Base-by-base conservation (phyloP, 495 filamentous ascomycete genomes). In the Rostrohypoxylon terebratum region DNA sequence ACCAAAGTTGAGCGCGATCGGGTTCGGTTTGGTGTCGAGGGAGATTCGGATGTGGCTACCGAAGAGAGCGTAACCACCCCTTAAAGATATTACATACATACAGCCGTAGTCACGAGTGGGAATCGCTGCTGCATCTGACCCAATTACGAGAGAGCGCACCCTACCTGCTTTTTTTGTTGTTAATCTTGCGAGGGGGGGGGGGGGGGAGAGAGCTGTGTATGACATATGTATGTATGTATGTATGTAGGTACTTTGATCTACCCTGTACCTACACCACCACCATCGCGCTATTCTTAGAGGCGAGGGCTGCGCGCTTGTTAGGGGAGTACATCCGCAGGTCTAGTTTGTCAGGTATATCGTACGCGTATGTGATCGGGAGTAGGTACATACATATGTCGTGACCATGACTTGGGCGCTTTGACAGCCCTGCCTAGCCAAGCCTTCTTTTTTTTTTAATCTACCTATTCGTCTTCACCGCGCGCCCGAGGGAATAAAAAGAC, bases 41-140 rank as follows among this genome's bases (percentile, higher is more conserved):
- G 44, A 54, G 36, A 55, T 59, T 71, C 69, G 69, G 69, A 59
- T 72, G 33, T 40, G 51, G 42, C 59, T 72, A 59, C 69, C 69
- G 58, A 68, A 72, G 63, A 50, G 31, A 34, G 69, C 31, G 48
- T 23, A 28, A 63, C 36, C 44, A 20, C 42, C 42, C 38, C 36
- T 34, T 14, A 54, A 25, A 54, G 21, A 13, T 54, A 54, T 57
- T 57, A 36, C 31, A 57, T 34, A 34, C 28, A 57, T 57, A 55
- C 51, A 34, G 10, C 18, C 53, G 31, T 57, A 58, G 34, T 40
- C 18, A 18, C 33, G 21, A 61, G 25, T 61, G 44, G 50, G 25
- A 47, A 57, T 59, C 62, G 47, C 28, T 65, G 42, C 55, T 51
- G 55, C 38, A 55, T 59, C 42, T 23, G 36, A 28, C 33, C 16